Evolutionary conservation across 352 stramenopile species (phyloP), one percentile per base, ranked within the genome.

Genomic region (Pythium volutum): DNA sequence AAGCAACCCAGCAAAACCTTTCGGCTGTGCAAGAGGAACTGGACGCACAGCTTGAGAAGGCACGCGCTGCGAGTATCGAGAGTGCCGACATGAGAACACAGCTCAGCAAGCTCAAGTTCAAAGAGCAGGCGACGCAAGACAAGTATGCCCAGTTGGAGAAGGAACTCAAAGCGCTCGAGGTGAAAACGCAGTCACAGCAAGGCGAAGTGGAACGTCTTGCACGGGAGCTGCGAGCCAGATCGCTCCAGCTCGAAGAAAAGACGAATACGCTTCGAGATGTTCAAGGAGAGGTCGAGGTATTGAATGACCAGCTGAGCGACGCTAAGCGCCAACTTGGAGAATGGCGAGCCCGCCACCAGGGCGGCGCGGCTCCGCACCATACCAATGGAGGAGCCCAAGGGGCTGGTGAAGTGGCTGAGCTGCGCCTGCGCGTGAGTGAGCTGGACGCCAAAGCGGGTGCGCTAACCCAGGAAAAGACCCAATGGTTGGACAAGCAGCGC

Each of bases 91-190:
- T 77, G 11, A 77, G 75, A 23, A 34, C 41, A 18, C 66, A 74
- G 26, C 42, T 77, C 3, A 68, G 23, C 38, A 82, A 82, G 63
- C 22, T 67, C 18, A 82, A 76, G 33, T 53, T 78, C 52, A 75
- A 69, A 23, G 77, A 85, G 48, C 74, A 85, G 61, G 59, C 66
- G 39, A 36, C 65, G 2, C 39, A 49, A 5, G 76, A 75, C 15
- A 74, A 76, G 48, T 45, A 71, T 10, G 49, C 75, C 5, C 74
- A 80, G 18, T 9, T 62, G 0, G 38, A 55, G 4, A 66, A 80
- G 20, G 74, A 84, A 23, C 42, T 71, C 0, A 58, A 61, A 3
- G 42, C 70, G 51, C 33, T 68, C 7, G 70, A 78, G 26, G 15
- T 14, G 18, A 67, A 55, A 18, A 38, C 64, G 10, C 48, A 65